Percentiles rank a stretch among this genome's conserved stretches.
Evolutionary conservation across 1,284 basidiomycete genomes (phyloP).

Genomic region (Leccinum subfulvum): DNA sequence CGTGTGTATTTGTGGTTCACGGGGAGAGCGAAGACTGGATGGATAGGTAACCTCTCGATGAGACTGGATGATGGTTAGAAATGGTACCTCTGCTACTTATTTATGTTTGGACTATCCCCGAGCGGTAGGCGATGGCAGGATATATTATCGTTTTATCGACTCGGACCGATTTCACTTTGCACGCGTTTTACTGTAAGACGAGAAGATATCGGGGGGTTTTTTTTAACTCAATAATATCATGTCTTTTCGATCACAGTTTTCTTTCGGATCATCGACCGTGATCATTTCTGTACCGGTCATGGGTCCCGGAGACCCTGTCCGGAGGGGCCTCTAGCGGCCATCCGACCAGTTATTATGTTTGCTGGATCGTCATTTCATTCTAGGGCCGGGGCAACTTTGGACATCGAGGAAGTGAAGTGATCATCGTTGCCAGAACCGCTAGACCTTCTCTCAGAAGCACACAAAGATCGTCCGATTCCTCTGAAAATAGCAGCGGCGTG

Average conservation of each 20-base stretch:
- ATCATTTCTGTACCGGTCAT: background rate
- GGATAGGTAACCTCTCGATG: background rate
- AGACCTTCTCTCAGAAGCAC: background rate
- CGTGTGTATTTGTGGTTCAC: background rate
- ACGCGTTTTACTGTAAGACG: background rate
- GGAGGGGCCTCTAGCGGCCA: background rate
- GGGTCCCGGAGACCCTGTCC: background rate
- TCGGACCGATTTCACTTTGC: background rate
- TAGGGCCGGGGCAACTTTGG: background rate
- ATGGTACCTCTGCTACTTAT: background rate
- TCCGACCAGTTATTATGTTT: background rate
- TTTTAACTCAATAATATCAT: background rate
- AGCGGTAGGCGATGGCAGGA: background rate
- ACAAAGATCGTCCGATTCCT: background rate
- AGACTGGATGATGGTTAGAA: background rate
- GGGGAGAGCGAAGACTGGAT: background rate
- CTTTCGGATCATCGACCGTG: background rate
- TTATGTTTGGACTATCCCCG: background rate
- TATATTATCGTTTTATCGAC: background rate
- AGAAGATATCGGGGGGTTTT: background rate
- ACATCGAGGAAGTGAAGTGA: background rate
- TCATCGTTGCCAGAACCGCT: background rate
- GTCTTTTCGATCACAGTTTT: background rate
- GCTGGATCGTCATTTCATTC: background rate
- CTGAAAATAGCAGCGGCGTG: too few species aligned